Percentiles rank a stretch among this genome's conserved stretches.
Conservation (phyloP, 352 stramenopile species). For the Pythium rishiriense region DNA sequence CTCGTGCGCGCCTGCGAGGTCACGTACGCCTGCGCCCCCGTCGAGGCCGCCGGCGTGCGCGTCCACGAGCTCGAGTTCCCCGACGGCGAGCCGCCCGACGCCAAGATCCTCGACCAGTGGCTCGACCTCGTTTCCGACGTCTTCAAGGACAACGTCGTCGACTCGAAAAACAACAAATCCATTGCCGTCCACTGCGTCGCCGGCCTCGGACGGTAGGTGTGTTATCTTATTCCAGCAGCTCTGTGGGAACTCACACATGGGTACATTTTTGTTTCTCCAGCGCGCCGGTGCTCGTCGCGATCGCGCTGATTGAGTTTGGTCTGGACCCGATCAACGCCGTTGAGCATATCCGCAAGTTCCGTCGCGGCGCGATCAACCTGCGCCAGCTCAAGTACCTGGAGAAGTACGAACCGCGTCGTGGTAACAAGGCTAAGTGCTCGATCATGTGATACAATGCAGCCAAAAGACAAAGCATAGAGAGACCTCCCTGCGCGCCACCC, state of each 20-base stretch:
- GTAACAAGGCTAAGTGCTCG: slow-evolving; percentile 75
- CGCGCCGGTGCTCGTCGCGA: slow-evolving; percentile 96
- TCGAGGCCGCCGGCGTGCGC: slow-evolving; percentile 93
- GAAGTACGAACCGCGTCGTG: slow-evolving; percentile 88
- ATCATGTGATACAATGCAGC: slow-evolving; percentile 70
- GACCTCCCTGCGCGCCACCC: background rate
- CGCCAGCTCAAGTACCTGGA: slow-evolving; percentile 98
- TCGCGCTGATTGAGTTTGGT: slow-evolving; percentile 97
- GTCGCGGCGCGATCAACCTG: slow-evolving; percentile 97
- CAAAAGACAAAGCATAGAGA: background rate
- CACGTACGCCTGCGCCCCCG: slow-evolving; percentile 90
- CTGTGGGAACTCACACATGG: slow-evolving; percentile 12
- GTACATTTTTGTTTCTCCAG: slow-evolving; percentile 30
- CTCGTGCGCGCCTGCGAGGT: slow-evolving; percentile 96
- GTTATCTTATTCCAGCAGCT: slow-evolving; percentile 3
- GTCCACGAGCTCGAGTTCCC: slow-evolving; percentile 96
- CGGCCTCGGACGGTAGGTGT: slow-evolving; percentile 90
- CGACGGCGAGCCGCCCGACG: slow-evolving; percentile 93
- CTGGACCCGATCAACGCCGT: slow-evolving; percentile 96
- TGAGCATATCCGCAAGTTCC: slow-evolving; percentile 94
- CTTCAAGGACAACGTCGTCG: slow-evolving; percentile 88
- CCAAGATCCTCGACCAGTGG: slow-evolving; percentile 94
- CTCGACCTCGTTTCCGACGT: slow-evolving; percentile 93
- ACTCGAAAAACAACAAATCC: slow-evolving; percentile 73
- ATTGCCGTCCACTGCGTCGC: slow-evolving; percentile 99